A percentile compares a stretch with the other conserved stretches of the same genome.
Conservation (phyloP, 352 stramenopile genomes). For the Pythium scleroteichum region DNA sequence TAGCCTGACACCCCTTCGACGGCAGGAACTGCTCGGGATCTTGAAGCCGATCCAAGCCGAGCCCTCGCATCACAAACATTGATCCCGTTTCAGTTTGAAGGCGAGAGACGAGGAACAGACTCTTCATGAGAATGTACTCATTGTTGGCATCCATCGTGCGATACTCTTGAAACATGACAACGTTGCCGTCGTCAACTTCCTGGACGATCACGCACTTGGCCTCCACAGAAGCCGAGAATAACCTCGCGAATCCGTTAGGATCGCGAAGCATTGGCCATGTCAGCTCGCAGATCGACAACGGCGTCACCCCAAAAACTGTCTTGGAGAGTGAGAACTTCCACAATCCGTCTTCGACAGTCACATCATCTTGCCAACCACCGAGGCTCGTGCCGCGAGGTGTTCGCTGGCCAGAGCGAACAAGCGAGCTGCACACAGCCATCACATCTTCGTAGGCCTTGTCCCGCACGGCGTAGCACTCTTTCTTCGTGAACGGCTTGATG, state of each 20-base stretch:
- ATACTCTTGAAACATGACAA: constrained; percentile 34
- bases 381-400: constrained; percentile 7
- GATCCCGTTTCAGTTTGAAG: constrained; percentile 11
- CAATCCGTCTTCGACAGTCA: constrained; percentile 18
- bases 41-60: constrained; percentile 35
- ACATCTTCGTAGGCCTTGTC: constrained; percentile 21
- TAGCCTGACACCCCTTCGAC: constrained; percentile 4
- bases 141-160: constrained; percentile 28
- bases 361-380: constrained; percentile 28
- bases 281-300: background rate
- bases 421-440: constrained; percentile 6
- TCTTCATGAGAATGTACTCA: constrained; percentile 31
- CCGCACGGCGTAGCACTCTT: constrained; percentile 19
- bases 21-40: constrained; percentile 30
- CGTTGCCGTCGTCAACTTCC: constrained; percentile 34
- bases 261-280: constrained; percentile 25
- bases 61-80: constrained; percentile 30
- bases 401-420: background rate
- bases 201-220: constrained; percentile 29
- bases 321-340: constrained; percentile 30
- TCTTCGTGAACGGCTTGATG: constrained; percentile 27
- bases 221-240: constrained; percentile 31
- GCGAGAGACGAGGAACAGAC: constrained; percentile 23
- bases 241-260: constrained; percentile 9
- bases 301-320: constrained; percentile 16